These are phyloP conservation scores for Urtica urens DNA, from an alignment of 306 rosid genomes.

Conservation along the genomic window DNA sequence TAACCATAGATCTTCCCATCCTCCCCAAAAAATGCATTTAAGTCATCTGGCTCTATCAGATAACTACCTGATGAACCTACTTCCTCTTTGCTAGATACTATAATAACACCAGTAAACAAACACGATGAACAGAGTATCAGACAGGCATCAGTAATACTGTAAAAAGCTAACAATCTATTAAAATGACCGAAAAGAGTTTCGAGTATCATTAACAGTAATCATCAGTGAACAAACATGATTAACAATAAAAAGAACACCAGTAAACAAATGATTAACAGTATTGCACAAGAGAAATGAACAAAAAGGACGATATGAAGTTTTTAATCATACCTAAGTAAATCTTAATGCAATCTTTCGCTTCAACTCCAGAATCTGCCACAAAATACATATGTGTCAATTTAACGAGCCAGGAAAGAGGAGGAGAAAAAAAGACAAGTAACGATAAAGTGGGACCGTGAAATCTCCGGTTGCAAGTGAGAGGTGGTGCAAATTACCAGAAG, in stretches of 20 bases:
- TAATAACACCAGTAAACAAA: constrained; percentile 4
- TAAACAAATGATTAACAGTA: neutral
- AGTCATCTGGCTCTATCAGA: constrained; percentile 50
- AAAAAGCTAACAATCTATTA: neutral
- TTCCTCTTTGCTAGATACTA: constrained; percentile 73
- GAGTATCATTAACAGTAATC: no score
- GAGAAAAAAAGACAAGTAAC: neutral
- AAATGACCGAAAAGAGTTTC: no score
- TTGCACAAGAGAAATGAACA: neutral
- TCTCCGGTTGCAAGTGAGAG: neutral
- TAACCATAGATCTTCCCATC: constrained; percentile 85
- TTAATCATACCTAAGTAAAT: constrained; percentile 54
- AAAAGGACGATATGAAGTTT: neutral
- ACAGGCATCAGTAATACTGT: neutral
- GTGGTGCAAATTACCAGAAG: constrained; percentile 19
- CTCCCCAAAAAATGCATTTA: constrained; percentile 53
- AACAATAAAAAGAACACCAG: neutral
- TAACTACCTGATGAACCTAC: constrained; percentile 35
- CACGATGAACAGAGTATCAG: neutral
- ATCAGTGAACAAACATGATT: no score
- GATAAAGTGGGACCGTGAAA: neutral
- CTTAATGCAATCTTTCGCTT: constrained; percentile 71
- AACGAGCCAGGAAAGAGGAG: neutral
- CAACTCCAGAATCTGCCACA: constrained; percentile 55
- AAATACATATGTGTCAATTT: constrained; percentile 2